Evolutionary conservation across 2,329 filamentous ascomycete genomes (phyloP).

Genomic region (Mariannaea elegans): DNA sequence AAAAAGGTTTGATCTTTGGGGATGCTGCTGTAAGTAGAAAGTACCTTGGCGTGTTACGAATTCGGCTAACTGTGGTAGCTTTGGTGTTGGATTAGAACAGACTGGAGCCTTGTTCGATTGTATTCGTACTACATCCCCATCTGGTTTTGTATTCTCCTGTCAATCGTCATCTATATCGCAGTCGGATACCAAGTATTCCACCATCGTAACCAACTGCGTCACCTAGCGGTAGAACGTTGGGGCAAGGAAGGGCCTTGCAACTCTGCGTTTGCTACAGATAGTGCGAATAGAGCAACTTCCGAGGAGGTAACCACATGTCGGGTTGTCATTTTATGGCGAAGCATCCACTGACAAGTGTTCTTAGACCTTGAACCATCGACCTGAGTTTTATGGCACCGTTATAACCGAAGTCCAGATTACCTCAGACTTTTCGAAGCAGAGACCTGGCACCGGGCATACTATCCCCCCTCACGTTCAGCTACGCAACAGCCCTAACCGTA

Average conservation of each 20-base stretch:
- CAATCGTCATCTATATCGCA: slow-evolving; percentile 62
- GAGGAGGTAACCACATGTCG: slow-evolving; percentile 43
- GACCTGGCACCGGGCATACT: slow-evolving; percentile 5
- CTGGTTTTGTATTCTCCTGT: slow-evolving; percentile 66
- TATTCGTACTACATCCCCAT: slow-evolving; percentile 70
- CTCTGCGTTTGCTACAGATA: slow-evolving; percentile 35
- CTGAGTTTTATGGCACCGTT: slow-evolving; percentile 55
- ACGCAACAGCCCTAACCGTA: slow-evolving; percentile 25
- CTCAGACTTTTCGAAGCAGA: slow-evolving; percentile 34
- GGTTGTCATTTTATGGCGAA: background rate
- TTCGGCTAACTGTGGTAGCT: slow-evolving; percentile 50
- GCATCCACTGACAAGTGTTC: slow-evolving; percentile 25
- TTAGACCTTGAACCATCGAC: slow-evolving; percentile 40
- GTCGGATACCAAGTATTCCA: slow-evolving; percentile 69
- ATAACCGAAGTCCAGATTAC: slow-evolving; percentile 61
- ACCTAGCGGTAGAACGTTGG: slow-evolving; percentile 48
- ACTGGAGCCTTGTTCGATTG: slow-evolving; percentile 64
- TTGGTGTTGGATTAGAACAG: slow-evolving; percentile 68
- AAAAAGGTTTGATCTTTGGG: slow-evolving; percentile 58
- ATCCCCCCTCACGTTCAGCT: slow-evolving; percentile 27
- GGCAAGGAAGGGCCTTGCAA: slow-evolving; percentile 31
- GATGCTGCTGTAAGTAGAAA: slow-evolving; percentile 60
- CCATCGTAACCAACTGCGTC: slow-evolving; percentile 63
- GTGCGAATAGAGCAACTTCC: slow-evolving; percentile 43
- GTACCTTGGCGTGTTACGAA: accelerated